phyloP scores from a whole-genome alignment of 768 basidiomycete genomes.

The Thelephora aurantiotincta region DNA sequence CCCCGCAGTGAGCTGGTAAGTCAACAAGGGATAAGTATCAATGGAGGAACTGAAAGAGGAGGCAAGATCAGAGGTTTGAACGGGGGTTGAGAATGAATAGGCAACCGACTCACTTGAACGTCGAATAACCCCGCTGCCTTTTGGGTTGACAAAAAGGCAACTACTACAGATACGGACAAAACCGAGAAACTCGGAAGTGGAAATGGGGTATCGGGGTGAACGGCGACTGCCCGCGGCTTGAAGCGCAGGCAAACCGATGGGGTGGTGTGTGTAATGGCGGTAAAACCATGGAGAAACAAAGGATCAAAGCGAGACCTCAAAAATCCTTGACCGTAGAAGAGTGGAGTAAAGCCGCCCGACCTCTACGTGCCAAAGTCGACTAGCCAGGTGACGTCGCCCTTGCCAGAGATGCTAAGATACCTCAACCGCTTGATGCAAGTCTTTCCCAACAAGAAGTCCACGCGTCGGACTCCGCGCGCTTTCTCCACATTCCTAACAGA shows the following conservation, averaged over 20 bases:
- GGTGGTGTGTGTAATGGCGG: no score
- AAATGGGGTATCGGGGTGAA: no score
- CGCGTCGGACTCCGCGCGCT: constrained; percentile 33
- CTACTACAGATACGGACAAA: no score
- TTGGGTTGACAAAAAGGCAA: not conserved
- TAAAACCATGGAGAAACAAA: not conserved
- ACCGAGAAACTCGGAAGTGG: no score
- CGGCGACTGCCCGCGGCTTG: no score
- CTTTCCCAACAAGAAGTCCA: constrained; percentile 31
- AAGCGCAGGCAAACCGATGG: no score
- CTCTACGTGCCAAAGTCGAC: not conserved
- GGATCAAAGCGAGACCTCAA: not conserved
- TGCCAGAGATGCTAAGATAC: not conserved
- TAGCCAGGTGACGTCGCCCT: not conserved
- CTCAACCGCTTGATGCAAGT: not conserved
- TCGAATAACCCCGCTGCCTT: not conserved
- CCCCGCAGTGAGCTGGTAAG: no score
- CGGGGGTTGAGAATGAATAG: no score
- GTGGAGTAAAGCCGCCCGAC: not conserved
- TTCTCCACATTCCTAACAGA: constrained; percentile 24
- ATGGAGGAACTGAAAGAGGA: no score
- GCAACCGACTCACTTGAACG: not conserved
- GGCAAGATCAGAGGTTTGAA: no score
- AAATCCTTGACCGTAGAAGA: no score
- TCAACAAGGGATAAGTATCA: no score